Evolutionary conservation across 2,329 filamentous ascomycete species (phyloP).

Genomic region (Colletotrichum tofieldiae): DNA sequence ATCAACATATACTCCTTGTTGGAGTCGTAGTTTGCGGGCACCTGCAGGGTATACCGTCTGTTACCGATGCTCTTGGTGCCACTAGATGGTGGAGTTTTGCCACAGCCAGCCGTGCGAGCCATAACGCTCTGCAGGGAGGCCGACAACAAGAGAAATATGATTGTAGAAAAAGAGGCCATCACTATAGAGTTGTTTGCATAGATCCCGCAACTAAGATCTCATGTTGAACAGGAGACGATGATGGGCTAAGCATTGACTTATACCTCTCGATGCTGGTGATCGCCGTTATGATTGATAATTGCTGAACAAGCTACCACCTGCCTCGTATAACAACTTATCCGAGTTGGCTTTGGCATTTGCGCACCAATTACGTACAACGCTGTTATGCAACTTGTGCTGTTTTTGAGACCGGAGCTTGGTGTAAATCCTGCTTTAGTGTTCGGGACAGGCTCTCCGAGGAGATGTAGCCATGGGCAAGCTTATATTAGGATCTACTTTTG

Average conservation of each 20-base stretch:
- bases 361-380: not conserved
- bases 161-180: not conserved
- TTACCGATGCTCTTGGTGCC: slow-evolving; percentile 55
- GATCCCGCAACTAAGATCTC: not conserved
- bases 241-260: not conserved
- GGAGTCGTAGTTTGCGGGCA: slow-evolving; percentile 51
- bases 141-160: not conserved
- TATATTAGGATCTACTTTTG: not conserved
- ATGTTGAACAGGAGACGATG: not conserved
- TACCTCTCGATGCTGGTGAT: not conserved
- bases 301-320: not conserved
- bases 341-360: not conserved
- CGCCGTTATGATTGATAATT: not conserved
- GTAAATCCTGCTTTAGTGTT: not conserved
- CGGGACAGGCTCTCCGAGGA: not conserved
- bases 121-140: not conserved
- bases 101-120: slow-evolving; percentile 50
- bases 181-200: not conserved
- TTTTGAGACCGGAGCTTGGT: not conserved
- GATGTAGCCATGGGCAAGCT: too few relatives aligned
- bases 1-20: slow-evolving; percentile 45
- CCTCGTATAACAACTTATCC: not conserved
- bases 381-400: not conserved
- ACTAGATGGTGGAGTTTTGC: slow-evolving; percentile 49
- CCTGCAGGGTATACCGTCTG: slow-evolving; percentile 56